A percentile compares a stretch with the other conserved stretches of the same genome.
These are phyloP conservation scores for Fusarium annulatum DNA, from an alignment of 2,329 filamentous ascomycete species.

Conservation along the genomic window DNA sequence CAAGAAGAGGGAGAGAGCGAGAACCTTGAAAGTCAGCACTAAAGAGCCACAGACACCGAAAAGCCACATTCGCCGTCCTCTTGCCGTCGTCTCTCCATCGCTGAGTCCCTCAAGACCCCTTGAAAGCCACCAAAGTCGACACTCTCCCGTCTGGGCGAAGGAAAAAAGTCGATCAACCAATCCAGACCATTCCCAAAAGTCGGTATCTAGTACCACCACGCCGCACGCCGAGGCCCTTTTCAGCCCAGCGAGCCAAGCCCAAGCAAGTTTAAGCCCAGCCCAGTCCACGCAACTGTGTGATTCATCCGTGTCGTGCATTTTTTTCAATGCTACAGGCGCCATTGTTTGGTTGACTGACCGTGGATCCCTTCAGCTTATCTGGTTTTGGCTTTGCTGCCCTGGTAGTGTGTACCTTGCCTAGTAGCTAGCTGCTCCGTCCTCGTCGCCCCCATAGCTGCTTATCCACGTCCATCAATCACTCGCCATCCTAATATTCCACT, in stretches of 20 bases:
- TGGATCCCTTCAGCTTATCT: conserved; percentile 44
- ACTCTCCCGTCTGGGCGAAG: conserved; percentile 16
- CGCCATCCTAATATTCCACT: conserved; percentile 29
- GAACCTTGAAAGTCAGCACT: conserved; percentile 40
- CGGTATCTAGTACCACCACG: conserved; percentile 29
- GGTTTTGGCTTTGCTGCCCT: conserved; percentile 30
- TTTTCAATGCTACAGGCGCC: conserved; percentile 49
- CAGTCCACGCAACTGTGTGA: conserved; percentile 35
- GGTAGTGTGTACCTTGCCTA: not conserved
- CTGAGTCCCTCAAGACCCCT: conserved; percentile 21
- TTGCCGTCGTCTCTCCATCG: conserved; percentile 19
- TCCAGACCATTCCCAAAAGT: conserved; percentile 16
- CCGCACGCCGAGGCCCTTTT: conserved; percentile 31
- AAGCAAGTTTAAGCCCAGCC: conserved; percentile 19
- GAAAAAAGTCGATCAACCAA: conserved; percentile 26
- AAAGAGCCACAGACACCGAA: conserved; percentile 30
- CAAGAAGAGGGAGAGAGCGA: conserved; percentile 24
- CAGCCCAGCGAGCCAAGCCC: conserved; percentile 29
- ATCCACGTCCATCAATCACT: conserved; percentile 30
- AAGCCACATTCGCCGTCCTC: conserved; percentile 34
- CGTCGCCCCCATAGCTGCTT: conserved; percentile 42
- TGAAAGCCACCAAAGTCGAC: conserved; percentile 10
- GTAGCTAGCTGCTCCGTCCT: not conserved
- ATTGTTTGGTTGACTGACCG: conserved; percentile 46
- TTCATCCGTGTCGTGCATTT: conserved; percentile 39